Evolutionary conservation across 1,284 basidiomycete genomes (phyloP), one percentile per base, ranked within the genome.

Genomic region (Earliella scabrosa): DNA sequence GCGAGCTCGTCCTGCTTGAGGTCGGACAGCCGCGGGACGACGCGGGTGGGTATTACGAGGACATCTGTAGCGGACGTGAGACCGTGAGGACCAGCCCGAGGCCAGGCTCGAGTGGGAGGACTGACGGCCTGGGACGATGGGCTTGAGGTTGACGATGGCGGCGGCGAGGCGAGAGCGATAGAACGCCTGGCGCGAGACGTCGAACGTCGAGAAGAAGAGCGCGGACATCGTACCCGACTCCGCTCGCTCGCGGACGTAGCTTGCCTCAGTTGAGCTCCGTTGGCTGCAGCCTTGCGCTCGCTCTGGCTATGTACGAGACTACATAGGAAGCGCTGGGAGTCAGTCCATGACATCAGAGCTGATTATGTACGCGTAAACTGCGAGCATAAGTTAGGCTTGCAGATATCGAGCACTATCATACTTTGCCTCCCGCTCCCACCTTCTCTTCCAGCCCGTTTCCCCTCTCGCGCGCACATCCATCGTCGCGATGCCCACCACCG

Each of bases 141-240:
- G 95, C 67, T 95, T 97, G 60, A 97, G 82, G 71, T 97, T 97
- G 44, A 97, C 95, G 63, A 97, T 89, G 4, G 91, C 95, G 68
- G 85, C 89, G 0, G 89, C 86, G 13, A 89, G 76, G 0, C 83
- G 64, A 1, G 85, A 83, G 38, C 84, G 81, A 68, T 89, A 90
- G 74, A 97, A 97, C 0, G 83, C 87, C 72, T 95, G 93, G 29
- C 82, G 79, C 6, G 90, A 87, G 11, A 95, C 92, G 63, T 95
- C 92, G 54, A 95, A 90, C 0, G 87, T 86, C 10, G 92, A 91
- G 74, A 95, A 95, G 34, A 93, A 71, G 27, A 90, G 68, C 29
- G 73, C 68, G 53, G 71, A 68, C 76, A 81, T 78, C 31, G 56
- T 21, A n/a, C 41, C 36, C 43, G 39, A n/a, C n/a, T n/a, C n/a